phyloP scores from a whole-genome alignment of 805 yeast genomes.

The Ogataea saltuana region DNA sequence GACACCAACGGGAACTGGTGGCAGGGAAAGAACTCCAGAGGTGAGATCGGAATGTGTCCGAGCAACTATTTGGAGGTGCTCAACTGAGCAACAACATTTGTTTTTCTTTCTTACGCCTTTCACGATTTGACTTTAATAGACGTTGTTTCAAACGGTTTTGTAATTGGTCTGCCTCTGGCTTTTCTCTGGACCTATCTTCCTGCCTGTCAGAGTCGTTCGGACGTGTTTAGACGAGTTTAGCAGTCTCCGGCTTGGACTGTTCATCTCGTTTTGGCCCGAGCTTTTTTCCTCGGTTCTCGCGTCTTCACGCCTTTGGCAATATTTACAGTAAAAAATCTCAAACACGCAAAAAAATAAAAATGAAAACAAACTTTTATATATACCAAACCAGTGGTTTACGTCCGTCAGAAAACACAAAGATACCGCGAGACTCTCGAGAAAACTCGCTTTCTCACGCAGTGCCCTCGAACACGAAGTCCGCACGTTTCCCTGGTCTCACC shows the following conservation, averaged over 20 bases:
- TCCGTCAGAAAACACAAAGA: not conserved
- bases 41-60: slow-evolving; percentile 96
- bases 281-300: not conserved
- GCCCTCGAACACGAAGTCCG: too few relatives aligned
- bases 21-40: slow-evolving; percentile 89
- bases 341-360: slow-evolving; percentile 6
- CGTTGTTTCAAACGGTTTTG: too few relatives aligned
- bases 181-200: too few relatives aligned
- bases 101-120: slow-evolving; percentile 5
- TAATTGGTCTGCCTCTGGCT: too few relatives aligned
- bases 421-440: too few relatives aligned
- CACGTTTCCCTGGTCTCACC: too few relatives aligned
- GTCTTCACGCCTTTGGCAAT: not conserved
- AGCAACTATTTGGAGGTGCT: slow-evolving; percentile 85
- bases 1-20: slow-evolving; percentile 98
- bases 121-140: slow-evolving; percentile 3
- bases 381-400: too few relatives aligned
- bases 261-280: not conserved
- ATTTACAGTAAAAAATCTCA: not conserved
- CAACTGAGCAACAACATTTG: slow-evolving; percentile 32
- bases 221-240: too few relatives aligned
- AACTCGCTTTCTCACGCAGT: too few relatives aligned
- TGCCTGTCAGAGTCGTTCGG: too few relatives aligned
- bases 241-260: too few relatives aligned
- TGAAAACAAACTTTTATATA: slow-evolving; percentile 1